Evolutionary conservation across 768 basidiomycete genomes (phyloP).

Genomic region (Tylopilus balloui): DNA sequence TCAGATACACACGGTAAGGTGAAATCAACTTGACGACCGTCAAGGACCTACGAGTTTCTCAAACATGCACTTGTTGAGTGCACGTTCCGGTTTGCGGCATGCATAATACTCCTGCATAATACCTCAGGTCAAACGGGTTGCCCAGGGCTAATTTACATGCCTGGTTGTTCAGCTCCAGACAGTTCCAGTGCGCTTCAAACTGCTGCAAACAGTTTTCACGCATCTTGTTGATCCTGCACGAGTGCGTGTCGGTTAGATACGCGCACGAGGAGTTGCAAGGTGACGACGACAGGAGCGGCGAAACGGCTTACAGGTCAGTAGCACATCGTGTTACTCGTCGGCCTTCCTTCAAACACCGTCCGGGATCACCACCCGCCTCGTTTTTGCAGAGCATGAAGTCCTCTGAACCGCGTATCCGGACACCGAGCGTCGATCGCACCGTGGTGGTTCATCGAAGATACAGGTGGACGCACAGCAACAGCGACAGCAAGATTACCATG

Average conservation of each 20-base stretch:
- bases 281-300: background rate
- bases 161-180: slow-evolving; percentile 93
- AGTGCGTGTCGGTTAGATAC: background rate
- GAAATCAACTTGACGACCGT: background rate
- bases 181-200: slow-evolving; percentile 91
- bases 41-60: slow-evolving; percentile 77
- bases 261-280: background rate
- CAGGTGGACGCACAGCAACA: background rate
- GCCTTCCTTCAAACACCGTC: slow-evolving; percentile 92
- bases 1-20: background rate
- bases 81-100: slow-evolving; percentile 85
- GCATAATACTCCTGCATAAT: slow-evolving; percentile 70
- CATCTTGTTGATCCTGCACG: slow-evolving; percentile 81
- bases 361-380: slow-evolving; percentile 78
- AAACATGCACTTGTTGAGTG: slow-evolving; percentile 92
- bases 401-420: slow-evolving; percentile 45
- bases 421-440: background rate
- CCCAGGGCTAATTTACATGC: slow-evolving; percentile 47
- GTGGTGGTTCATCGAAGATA: background rate
- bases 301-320: slow-evolving; percentile 73
- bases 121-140: background rate
- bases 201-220: slow-evolving; percentile 83
- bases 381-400: slow-evolving; percentile 98
- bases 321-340: slow-evolving; percentile 94
- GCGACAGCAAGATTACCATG: background rate